phyloP scores from a whole-genome alignment of 345 rosid genomes.

The Noccaea bulbosa region DNA sequence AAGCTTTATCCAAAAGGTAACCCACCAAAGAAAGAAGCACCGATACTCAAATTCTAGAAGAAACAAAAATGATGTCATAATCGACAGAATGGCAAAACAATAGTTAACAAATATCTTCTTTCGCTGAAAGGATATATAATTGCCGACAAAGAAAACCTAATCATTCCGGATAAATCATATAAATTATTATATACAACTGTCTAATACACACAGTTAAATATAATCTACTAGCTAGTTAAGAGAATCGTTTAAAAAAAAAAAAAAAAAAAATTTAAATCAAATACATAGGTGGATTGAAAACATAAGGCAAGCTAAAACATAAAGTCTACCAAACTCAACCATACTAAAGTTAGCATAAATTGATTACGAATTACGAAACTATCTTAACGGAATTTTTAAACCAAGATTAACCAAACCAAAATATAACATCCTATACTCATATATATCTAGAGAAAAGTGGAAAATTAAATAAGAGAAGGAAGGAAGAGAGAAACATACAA shows the following conservation, averaged over 20 bases:
- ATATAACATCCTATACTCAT: not conserved
- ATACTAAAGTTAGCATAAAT: slow-evolving; percentile 16
- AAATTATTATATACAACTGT: not conserved
- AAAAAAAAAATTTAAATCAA: not conserved
- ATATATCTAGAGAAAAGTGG: not conserved
- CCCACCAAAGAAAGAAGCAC: slow-evolving; percentile 1
- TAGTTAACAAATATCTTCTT: slow-evolving; percentile 14
- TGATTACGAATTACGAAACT: slow-evolving; percentile 3
- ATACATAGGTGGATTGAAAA: slow-evolving; percentile 4
- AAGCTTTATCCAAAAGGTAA: not conserved
- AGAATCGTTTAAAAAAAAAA: not conserved
- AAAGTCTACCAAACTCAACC: slow-evolving; percentile 31
- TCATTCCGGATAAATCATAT: slow-evolving; percentile 2
- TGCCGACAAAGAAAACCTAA: slow-evolving; percentile 23
- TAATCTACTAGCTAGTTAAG: no score
- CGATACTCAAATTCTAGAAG: not conserved
- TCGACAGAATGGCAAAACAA: not conserved
- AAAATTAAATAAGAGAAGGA: not conserved
- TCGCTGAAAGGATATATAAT: slow-evolving; percentile 18
- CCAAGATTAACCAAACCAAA: slow-evolving; percentile 4
- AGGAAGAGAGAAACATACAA: slow-evolving; percentile 44
- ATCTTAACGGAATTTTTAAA: not conserved
- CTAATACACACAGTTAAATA: no score
- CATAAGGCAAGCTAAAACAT: slow-evolving; percentile 9
- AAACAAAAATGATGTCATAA: not conserved